Base-by-base conservation (phyloP, 768 basidiomycete species). In the Lactarius indigo region DNA sequence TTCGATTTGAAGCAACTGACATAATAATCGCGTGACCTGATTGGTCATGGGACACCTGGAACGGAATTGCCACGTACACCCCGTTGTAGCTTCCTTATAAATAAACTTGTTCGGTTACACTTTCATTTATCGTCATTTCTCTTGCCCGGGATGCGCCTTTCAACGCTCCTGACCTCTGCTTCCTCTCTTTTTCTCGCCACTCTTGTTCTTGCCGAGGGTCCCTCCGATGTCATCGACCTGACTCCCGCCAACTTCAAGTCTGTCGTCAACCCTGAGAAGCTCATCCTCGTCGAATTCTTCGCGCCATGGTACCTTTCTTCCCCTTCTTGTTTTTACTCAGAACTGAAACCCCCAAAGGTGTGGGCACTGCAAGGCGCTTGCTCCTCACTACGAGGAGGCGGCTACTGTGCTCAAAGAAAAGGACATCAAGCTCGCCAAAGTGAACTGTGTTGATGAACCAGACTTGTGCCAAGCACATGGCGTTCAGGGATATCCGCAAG, bases 261-360 rank as follows among this genome's bases (percentile, higher is more conserved):
- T 35, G 76, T 83, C 64, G 86, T 96, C 65, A 79, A 81, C 68
- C 76, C 80, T 3, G 91, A 93, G 74, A 75, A 87, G 23, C 79
- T 96, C 69, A 86, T 94, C 68, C 84, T 98, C 35, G 91, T 98
- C 68, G 96, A 98, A 82, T 98, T 95, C 87, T 96, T 92, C 75
- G 92, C 92, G 31, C 92, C 91, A 69, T 94, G 91, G 91, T 91
- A 73, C 12, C 69, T 33, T 31, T 20, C 23, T 15, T 57, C 33
- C n/a, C 30, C 28, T 37, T 20, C 17, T 12, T 55, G 13, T 33
- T 0, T n/a, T 8, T 0, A 23, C 9, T 33, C 37, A 8, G 18
- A 59, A 18, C 50, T 56, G 47, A 65, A 28, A 26, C 13, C 42
- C 5, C 7, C 54, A 39, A 61, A 92, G 91, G 91, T 96, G 94